These are phyloP conservation scores for Trypanosoma theileri DNA, from an alignment of 208 protist genomes.

Conservation along the genomic window DNA sequence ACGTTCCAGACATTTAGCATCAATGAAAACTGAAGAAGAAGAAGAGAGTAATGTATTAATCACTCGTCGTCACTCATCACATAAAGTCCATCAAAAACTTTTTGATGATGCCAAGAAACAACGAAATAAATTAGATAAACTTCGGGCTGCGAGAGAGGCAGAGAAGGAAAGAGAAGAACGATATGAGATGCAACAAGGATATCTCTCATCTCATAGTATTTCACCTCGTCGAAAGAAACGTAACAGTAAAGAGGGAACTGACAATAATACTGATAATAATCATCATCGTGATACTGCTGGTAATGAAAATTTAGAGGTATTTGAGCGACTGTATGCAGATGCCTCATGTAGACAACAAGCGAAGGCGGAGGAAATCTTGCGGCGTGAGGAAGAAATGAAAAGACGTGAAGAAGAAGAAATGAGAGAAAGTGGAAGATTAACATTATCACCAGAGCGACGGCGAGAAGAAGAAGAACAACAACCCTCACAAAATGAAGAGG, in stretches of 20 bases:
- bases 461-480: not conserved
- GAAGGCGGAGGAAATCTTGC: conserved; percentile 3
- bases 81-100: conserved; percentile 17
- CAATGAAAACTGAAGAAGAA: not conserved
- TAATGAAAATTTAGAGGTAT: conserved; percentile 32
- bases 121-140: not conserved
- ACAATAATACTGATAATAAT: not conserved
- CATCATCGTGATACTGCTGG: not conserved
- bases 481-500: not conserved
- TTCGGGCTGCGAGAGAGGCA: not conserved
- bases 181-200: not conserved
- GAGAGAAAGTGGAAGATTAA: not conserved
- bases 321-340: conserved; percentile 58
- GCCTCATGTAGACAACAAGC: conserved; percentile 53
- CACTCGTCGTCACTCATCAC: conserved; percentile 1
- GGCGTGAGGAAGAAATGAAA: conserved; percentile 11
- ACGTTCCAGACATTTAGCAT: not conserved
- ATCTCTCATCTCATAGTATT: too few relatives aligned
- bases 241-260: too few relatives aligned
- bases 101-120: conserved; percentile 23
- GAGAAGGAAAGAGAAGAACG: not conserved
- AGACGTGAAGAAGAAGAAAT: conserved; percentile 4
- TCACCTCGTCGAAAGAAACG: too few relatives aligned
- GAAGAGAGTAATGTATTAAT: not conserved
- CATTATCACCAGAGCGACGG: not conserved